phyloP scores from a whole-genome alignment of 257 asterid genomes.

The Solanum etuberosum region DNA sequence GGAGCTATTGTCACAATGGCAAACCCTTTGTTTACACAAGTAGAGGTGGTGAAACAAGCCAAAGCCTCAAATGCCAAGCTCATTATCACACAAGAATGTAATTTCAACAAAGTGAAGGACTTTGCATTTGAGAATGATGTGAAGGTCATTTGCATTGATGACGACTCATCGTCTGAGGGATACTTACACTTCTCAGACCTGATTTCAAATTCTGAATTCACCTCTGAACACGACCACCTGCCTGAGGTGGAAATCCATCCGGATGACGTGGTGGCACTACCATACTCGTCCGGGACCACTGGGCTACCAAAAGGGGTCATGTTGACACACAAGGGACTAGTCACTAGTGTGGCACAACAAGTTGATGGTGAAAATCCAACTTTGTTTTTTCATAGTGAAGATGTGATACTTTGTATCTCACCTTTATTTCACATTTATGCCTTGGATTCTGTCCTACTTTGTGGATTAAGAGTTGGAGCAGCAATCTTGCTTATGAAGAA shows the following conservation, averaged over 20 bases:
- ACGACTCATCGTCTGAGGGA: slow-evolving; percentile 32
- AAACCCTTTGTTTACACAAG: slow-evolving; percentile 61
- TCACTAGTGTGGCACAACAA: slow-evolving; percentile 87
- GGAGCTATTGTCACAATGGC: slow-evolving; percentile 85
- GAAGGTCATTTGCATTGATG: slow-evolving; percentile 45
- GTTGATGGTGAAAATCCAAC: slow-evolving; percentile 93
- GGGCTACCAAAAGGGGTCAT: slow-evolving; percentile 95
- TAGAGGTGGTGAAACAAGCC: slow-evolving; percentile 69
- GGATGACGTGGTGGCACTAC: slow-evolving; percentile 78
- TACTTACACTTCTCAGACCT: slow-evolving; percentile 32
- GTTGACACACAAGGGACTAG: slow-evolving; percentile 81
- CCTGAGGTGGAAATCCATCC: slow-evolving; percentile 37
- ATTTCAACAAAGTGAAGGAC: slow-evolving; percentile 45
- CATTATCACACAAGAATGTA: slow-evolving; percentile 39
- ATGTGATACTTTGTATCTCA: slow-evolving; percentile 64
- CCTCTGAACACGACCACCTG: slow-evolving; percentile 16
- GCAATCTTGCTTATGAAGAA: slow-evolving; percentile 75
- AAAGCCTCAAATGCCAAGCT: slow-evolving; percentile 54
- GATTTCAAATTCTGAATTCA: neutral
- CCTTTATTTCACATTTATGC: slow-evolving; percentile 83
- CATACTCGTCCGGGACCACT: slow-evolving; percentile 92
- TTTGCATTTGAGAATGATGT: slow-evolving; percentile 30
- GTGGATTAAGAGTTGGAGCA: slow-evolving; percentile 89
- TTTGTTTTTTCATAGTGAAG: slow-evolving; percentile 58
- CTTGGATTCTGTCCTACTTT: slow-evolving; percentile 57